Evolutionary conservation across 768 basidiomycete species (phyloP), one percentile per base, ranked within the genome.

Genomic region (Kwoniella dendrophila): DNA sequence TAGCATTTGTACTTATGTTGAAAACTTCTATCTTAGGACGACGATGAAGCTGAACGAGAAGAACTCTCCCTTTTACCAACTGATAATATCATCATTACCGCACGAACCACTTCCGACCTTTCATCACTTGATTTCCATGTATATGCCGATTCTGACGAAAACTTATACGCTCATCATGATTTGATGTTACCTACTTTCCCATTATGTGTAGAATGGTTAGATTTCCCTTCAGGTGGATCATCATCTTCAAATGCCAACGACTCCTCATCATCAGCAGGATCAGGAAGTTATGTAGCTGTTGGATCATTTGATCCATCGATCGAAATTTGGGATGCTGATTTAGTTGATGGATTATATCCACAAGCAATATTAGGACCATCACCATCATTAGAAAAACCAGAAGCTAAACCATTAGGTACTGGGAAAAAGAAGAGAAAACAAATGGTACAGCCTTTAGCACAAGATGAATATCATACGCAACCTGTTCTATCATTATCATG

Each of bases 191-290:
- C 95, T 66, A 92, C 91, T 67, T 93, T 97, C 80, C 96, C 96
- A 8, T 88, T 99, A 61, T 98, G 95, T 72, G 89, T 99, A 60
- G 96, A 99, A 83, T 99, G 96, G 96, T 87, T 97, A 62, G 91
- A 98, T 78, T 97, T 92, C 79, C 85, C 88, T n/a, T 66, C 74
- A 4, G 67, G 69, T 4, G 30, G 60, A 4, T 56, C 62, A n/a
- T 66, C 68, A 24, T 64, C 59, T 4, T 49, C 48, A n/a, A 66
- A 66, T 20, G 18, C 26, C 44, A 53, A 64, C 24, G 59, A 53
- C 7, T 81, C 62, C 65, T 78, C 69, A 61, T 78, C 55, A 71
- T 84, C 86, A 53, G 92, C 92, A 5, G 95, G 88, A 71, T 84
- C 86, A 53, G 92, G 92, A 5, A 95, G 88, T 77, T 97, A 90